A percentile compares a stretch with the other conserved stretches of the same genome.
phyloP scores from a whole-genome alignment of 139 green algal species.

The Picochlorum sp. region DNA sequence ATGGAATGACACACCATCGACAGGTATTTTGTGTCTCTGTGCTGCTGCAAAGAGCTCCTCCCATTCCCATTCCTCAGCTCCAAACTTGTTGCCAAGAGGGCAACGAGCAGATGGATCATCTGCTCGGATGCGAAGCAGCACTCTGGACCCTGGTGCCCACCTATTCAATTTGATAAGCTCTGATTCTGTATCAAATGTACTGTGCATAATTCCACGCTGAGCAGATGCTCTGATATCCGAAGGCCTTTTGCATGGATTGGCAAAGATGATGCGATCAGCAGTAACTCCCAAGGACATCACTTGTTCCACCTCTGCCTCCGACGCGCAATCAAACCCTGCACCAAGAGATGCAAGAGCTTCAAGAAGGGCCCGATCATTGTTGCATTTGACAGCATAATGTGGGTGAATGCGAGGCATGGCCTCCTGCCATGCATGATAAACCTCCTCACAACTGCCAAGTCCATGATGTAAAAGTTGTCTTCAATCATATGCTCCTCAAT shows the following conservation, averaged over 20 bases:
- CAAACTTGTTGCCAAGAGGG: slow-evolving; percentile 75
- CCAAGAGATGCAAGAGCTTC: slow-evolving; percentile 72
- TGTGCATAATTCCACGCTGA: slow-evolving; percentile 53
- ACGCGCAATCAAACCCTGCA: slow-evolving; percentile 92
- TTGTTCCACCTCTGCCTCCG: slow-evolving; percentile 68
- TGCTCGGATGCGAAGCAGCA: slow-evolving; percentile 83
- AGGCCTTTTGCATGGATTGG: slow-evolving; percentile 89
- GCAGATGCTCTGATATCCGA: slow-evolving; percentile 56
- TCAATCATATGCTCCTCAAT: slow-evolving; percentile 40
- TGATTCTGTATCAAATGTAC: slow-evolving; percentile 85
- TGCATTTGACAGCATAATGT: slow-evolving; percentile 94
- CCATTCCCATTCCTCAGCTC: slow-evolving; percentile 56
- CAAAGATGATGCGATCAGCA: slow-evolving; percentile 80
- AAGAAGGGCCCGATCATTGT: slow-evolving; percentile 78
- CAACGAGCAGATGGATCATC: slow-evolving; percentile 54
- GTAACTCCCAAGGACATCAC: slow-evolving; percentile 71
- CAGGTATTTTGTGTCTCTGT: slow-evolving; percentile 34
- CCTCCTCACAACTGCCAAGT: slow-evolving; percentile 70
- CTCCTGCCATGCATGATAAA: slow-evolving; percentile 66
- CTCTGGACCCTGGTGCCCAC: slow-evolving; percentile 24
- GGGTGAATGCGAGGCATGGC: slow-evolving; percentile 81
- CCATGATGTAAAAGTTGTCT: slow-evolving; percentile 86
- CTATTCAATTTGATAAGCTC: slow-evolving; percentile 80
- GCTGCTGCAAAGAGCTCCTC: slow-evolving; percentile 24
- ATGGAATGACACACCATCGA: slow-evolving; percentile 93